These are phyloP conservation scores for Bipolaris victoriae DNA, from an alignment of 2,329 filamentous ascomycete species.

Conservation along the genomic window DNA sequence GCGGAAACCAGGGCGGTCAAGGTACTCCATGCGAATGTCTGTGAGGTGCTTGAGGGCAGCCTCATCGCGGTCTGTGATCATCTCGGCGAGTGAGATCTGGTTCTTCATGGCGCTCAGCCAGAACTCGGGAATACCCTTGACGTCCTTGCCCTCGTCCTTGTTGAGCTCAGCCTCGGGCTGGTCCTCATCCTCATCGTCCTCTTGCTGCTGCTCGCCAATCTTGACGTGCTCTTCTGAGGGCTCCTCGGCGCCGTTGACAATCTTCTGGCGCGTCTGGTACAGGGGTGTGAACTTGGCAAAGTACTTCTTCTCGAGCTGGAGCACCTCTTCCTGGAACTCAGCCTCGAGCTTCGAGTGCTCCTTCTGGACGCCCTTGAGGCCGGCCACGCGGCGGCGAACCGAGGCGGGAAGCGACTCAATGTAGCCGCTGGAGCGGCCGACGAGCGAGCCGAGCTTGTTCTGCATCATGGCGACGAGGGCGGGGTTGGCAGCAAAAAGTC, in stretches of 20 bases:
- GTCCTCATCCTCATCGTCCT: slow-evolving; percentile 63
- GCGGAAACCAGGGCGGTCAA: slow-evolving; percentile 96
- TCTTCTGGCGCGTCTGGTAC: slow-evolving; percentile 91
- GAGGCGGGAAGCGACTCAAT: slow-evolving; percentile 91
- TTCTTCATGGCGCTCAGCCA: slow-evolving; percentile 99
- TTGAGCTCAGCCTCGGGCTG: slow-evolving; percentile 63
- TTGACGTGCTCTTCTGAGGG: slow-evolving; percentile 86
- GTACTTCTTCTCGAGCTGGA: slow-evolving; percentile 99
- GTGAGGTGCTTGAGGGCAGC: slow-evolving; percentile 85
- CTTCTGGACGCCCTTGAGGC: slow-evolving; percentile 97
- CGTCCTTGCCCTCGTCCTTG: slow-evolving; percentile 60
- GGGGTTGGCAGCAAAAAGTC: slow-evolving; percentile 94
- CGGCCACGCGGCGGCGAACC: slow-evolving; percentile 91
- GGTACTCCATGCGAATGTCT: slow-evolving; percentile 98
- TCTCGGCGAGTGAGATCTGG: slow-evolving; percentile 93
- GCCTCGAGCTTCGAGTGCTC: slow-evolving; percentile 98
- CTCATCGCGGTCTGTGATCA: slow-evolving; percentile 98
- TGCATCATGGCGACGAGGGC: slow-evolving; percentile 97
- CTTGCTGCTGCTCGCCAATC: slow-evolving; percentile 80
- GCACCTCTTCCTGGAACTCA: slow-evolving; percentile 97
- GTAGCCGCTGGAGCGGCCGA: slow-evolving; percentile 95
- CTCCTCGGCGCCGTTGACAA: slow-evolving; percentile 86
- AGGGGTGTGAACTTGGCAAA: slow-evolving; percentile 98
- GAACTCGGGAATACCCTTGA: slow-evolving; percentile 94
- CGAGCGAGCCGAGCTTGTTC: slow-evolving; percentile 89